Base-by-base conservation (phyloP, 1,284 basidiomycete genomes). In the Leccinum subspadiceum region DNA sequence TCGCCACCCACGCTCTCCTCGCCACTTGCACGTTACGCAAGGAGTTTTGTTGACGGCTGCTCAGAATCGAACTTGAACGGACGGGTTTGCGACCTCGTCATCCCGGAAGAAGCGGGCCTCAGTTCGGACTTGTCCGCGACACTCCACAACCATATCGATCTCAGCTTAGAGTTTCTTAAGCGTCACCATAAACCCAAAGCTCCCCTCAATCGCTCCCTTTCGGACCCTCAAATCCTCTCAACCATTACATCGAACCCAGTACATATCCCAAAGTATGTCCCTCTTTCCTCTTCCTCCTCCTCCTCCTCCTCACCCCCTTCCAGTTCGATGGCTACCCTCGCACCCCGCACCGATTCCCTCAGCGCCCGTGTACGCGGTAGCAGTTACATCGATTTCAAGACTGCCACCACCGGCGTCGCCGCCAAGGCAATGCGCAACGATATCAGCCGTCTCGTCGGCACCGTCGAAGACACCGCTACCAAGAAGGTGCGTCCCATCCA, bases 361-460 rank as follows among this genome's bases (percentile, higher is more conserved):
- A 84, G 81, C 66, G 79, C 84, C 73, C 84, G 87, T 66, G 81
- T 82, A 61, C 82, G 88, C 64, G 86, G 89, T 65, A 81, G 82
- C 62, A 83, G 82, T 68, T 85, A 90, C 75, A 85, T 89, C 78
- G 85, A 97, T 81, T 97, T 97, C 87, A 96, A 97, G 84, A 96
- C 94, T 46, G 96, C 96, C 66, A 97, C 96, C 60, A 98, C 96
- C 53, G 96, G 96, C 68, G 92, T 99, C 70, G 92, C 95, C 44
- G 94, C 95, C 68, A 98, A 98, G 82, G 85, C 95, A 61, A 98
- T 98, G 97, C 90, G 94, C 81, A 98, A 98, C 75, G 96, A 99
- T 82, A 90, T 99, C 79, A 92, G 93, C 77, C 87, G 87, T 72
- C 90, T 99, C 83, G 94, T 98, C 71, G 81, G 81, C 70, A 89